phyloP scores from a whole-genome alignment of 345 rosid genomes.

The Gynandropsis gynandra region DNA sequence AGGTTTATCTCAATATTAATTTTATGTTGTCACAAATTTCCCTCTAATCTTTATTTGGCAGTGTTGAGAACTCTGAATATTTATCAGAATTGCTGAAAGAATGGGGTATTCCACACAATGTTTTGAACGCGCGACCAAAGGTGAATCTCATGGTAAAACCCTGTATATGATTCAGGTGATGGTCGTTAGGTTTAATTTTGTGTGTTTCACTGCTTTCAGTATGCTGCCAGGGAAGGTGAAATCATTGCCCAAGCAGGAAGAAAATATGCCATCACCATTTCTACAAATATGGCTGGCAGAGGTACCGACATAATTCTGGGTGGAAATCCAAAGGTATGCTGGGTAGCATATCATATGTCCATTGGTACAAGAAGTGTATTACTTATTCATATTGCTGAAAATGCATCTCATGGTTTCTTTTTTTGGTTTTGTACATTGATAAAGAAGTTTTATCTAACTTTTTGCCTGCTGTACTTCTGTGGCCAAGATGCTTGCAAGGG shows the following conservation, averaged over 20 bases:
- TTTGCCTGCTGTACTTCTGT: slow-evolving; percentile 15
- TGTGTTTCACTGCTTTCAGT: slow-evolving; percentile 36
- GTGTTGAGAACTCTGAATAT: slow-evolving; percentile 91
- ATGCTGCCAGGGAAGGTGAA: slow-evolving; percentile 96
- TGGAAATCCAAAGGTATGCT: slow-evolving; percentile 84
- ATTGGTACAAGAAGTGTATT: not conserved
- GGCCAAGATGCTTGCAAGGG: slow-evolving; percentile 81
- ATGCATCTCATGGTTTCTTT: slow-evolving; percentile 14
- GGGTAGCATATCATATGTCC: not conserved
- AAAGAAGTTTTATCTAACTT: not conserved
- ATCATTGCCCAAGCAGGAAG: slow-evolving; percentile 91
- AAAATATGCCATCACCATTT: slow-evolving; percentile 85
- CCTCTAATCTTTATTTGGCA: slow-evolving; percentile 37
- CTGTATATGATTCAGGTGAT: slow-evolving; percentile 12
- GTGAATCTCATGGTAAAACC: slow-evolving; percentile 29
- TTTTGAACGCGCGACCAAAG: slow-evolving; percentile 95
- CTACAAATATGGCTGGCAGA: slow-evolving; percentile 99
- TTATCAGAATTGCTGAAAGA: slow-evolving; percentile 78
- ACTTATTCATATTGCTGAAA: not conserved
- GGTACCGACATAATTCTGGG: slow-evolving; percentile 96
- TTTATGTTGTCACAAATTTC: slow-evolving; percentile 9
- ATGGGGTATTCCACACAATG: slow-evolving; percentile 80
- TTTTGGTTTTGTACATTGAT: slow-evolving; percentile 4
- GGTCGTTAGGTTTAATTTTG: slow-evolving; percentile 4
- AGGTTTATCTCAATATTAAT: not conserved